A percentile compares a stretch with the other conserved stretches of the same genome.
phyloP scores from a whole-genome alignment of 345 rosid species.

The Carallia pectinifolia region DNA sequence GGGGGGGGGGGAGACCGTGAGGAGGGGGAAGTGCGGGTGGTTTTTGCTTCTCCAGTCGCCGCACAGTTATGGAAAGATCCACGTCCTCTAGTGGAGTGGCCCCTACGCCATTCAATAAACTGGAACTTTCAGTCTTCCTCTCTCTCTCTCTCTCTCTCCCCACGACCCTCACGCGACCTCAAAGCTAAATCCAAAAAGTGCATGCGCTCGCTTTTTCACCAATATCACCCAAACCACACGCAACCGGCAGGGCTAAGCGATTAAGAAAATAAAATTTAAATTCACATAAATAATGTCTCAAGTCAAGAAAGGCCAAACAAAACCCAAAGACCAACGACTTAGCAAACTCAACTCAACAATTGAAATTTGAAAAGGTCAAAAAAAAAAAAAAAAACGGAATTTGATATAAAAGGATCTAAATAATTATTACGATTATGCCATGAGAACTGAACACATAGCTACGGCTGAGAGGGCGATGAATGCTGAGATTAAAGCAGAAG shows the following conservation, averaged over 20 bases:
- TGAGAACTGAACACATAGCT: constrained; percentile 36
- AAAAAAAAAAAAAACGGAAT: background rate
- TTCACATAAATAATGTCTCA: too few relatives aligned
- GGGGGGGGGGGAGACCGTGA: too few relatives aligned
- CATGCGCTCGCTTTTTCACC: background rate
- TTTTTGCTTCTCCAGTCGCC: too few relatives aligned
- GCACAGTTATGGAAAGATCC: too few relatives aligned
- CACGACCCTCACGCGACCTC: constrained; percentile 16
- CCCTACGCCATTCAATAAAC: background rate
- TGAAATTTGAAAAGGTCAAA: background rate
- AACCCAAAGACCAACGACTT: too few relatives aligned
- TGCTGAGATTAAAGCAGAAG: constrained; percentile 37
- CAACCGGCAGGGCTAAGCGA: too few relatives aligned
- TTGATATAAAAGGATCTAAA: background rate
- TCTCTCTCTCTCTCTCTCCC: too few relatives aligned
- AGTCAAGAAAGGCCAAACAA: too few relatives aligned
- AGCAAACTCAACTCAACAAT: constrained; percentile 2
- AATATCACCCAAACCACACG: too few relatives aligned
- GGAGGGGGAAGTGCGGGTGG: too few relatives aligned
- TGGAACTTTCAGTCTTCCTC: background rate
- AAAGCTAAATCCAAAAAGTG: constrained; percentile 1
- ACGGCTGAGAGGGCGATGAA: constrained; percentile 28
- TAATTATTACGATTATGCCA: constrained; percentile 42
- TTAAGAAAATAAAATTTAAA: too few relatives aligned
- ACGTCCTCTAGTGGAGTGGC: background rate